Conservation (phyloP, 495 filamentous ascomycete genomes). For the Aspergillus asperescens region DNA sequence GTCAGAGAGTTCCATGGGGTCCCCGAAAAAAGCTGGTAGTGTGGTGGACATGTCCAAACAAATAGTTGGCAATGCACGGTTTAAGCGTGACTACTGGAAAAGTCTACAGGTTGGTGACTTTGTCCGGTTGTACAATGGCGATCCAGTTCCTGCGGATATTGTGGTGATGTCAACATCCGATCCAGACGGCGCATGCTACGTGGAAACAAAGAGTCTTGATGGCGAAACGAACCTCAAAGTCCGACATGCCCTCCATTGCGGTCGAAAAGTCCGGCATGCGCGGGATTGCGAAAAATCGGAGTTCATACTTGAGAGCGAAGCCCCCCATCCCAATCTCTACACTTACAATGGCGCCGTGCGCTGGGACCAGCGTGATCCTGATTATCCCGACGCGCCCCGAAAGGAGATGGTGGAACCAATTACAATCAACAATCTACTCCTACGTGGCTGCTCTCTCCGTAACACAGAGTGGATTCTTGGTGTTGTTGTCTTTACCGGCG, state of each 20-base stretch:
- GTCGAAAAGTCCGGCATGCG: slow-evolving; percentile 79
- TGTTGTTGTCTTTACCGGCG: slow-evolving; percentile 93
- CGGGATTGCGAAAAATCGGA: slow-evolving; percentile 83
- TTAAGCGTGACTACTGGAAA: slow-evolving; percentile 94
- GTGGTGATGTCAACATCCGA: slow-evolving; percentile 96
- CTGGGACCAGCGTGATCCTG: slow-evolving; percentile 72
- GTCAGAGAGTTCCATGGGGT: slow-evolving; percentile 19
- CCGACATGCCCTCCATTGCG: slow-evolving; percentile 81
- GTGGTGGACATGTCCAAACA: slow-evolving; percentile 58
- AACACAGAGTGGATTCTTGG: slow-evolving; percentile 98
- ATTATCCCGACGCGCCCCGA: slow-evolving; percentile 52
- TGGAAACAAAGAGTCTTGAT: slow-evolving; percentile 97
- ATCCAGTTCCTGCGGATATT: slow-evolving; percentile 91
- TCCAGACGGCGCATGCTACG: slow-evolving; percentile 89
- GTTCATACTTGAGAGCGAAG: slow-evolving; percentile 86
- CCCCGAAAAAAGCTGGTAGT: slow-evolving; percentile 53
- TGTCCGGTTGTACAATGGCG: slow-evolving; percentile 92
- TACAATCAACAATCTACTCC: slow-evolving; percentile 87
- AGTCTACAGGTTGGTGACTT: slow-evolving; percentile 94
- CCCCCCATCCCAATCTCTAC: slow-evolving; percentile 89
- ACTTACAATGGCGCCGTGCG: slow-evolving; percentile 83
- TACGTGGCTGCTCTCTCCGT: slow-evolving; percentile 86
- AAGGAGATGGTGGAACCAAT: slow-evolving; percentile 87
- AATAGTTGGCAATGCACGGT: slow-evolving; percentile 60
- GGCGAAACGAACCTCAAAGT: slow-evolving; percentile 98